Conservation (phyloP, 1,284 basidiomycete species). For the Puccinia polysora region DNA sequence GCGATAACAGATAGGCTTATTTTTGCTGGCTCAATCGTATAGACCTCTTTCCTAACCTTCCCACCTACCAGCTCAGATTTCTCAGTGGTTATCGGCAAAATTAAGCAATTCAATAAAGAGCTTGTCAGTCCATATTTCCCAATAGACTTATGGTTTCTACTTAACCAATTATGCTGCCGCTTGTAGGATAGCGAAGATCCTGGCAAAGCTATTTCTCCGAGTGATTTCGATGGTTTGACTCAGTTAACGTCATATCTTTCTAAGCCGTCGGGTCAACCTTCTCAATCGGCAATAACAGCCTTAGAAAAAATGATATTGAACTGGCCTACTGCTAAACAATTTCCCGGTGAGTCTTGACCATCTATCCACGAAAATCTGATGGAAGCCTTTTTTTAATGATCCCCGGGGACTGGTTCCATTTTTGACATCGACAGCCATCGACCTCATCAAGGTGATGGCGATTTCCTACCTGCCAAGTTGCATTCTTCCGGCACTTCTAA, state of each 20-base stretch:
- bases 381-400: not conserved
- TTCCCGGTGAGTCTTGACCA: slow-evolving; percentile 24
- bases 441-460: slow-evolving; percentile 16
- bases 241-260: slow-evolving; percentile 24
- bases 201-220: not conserved
- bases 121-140: slow-evolving; percentile 10
- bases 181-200: not conserved
- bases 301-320: slow-evolving; percentile 24
- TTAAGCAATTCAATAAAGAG: slow-evolving; percentile 31
- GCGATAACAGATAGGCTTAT: not conserved
- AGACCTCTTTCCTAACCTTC: slow-evolving; percentile 37
- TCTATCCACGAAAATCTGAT: not conserved
- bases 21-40: not conserved
- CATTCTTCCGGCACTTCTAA: slow-evolving; percentile 11
- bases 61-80: slow-evolving; percentile 33
- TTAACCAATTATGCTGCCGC: not conserved
- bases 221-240: slow-evolving; percentile 9
- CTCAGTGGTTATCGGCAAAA: slow-evolving; percentile 22
- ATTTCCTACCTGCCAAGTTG: slow-evolving; percentile 16
- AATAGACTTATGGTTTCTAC: not conserved
- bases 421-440: slow-evolving; percentile 12
- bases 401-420: not conserved
- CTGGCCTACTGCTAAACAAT: slow-evolving; percentile 31
- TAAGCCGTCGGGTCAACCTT: not conserved
- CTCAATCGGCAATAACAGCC: slow-evolving; percentile 4